Base-by-base conservation (phyloP, 2,329 filamentous ascomycete species). In the Magnaporthiopsis incrustans region DNA sequence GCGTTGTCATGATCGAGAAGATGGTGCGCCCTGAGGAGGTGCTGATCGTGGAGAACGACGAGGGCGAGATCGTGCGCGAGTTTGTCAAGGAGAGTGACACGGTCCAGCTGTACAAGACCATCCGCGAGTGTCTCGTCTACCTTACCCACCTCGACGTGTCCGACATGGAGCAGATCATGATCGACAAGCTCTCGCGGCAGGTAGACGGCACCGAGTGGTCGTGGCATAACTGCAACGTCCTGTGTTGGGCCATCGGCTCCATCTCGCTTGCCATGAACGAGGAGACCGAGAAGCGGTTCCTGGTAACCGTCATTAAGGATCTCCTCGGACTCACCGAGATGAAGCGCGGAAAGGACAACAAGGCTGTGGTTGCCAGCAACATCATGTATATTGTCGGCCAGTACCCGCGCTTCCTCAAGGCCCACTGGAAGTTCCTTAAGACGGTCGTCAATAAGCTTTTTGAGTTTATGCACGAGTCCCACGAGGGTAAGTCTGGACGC, bases 341-440 rank as follows among this genome's bases (percentile, higher is more conserved):
- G 93, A 99, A 99, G 81, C 91, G 96, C 63, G 95, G 95, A 67
- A 99, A 99, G 73, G 95, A 99, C 80, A 99, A 99, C 84, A 99
- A 99, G 76, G 95, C 95, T 15, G 95, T 99, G 12, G 95, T 99
- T 57, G 95, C 95, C 67, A 97, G 92, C 79, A 99, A 99, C 79
- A 99, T 99, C 73, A 99, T 99, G 95, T 99, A 99, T 76, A 99
- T 99, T 78, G 95, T 99, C 67, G 95, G 95, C 65, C 95, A 99
- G 74, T 99, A 99, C 74, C 95, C 95, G 53, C 91, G 95, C 26
- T 99, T 99, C 80, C 81, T 99, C 71, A 99, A 99, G 81, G 95
- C 95, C 1, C 95, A 99, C 77, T 99, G 95, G 95, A 99, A 99
- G 76, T 99, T 99, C 79, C 82, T 99, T 64, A 99, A 99, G 86